These are phyloP conservation scores for Leccinum rimulosum DNA, from an alignment of 768 basidiomycete genomes.

Conservation along the genomic window DNA sequence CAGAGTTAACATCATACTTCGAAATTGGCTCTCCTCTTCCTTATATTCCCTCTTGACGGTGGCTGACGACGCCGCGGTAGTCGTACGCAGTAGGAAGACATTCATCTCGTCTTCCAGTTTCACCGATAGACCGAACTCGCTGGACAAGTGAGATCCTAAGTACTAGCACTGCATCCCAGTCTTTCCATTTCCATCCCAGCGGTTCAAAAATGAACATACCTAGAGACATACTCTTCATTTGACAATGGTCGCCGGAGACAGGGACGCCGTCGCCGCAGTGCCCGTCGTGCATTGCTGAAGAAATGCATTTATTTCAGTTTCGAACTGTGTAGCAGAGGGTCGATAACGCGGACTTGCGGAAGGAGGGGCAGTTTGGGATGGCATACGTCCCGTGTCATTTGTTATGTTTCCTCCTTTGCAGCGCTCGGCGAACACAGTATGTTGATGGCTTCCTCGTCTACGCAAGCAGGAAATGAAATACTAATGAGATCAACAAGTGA, in stretches of 20 bases:
- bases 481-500: not conserved
- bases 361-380: not conserved
- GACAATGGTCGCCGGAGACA: not conserved
- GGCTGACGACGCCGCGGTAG: not conserved
- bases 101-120: constrained; percentile 6
- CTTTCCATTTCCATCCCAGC: not conserved
- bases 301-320: not conserved
- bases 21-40: not conserved
- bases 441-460: constrained; percentile 26
- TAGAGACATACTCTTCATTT: constrained; percentile 15
- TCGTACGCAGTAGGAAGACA: not conserved
- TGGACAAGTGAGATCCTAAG: not conserved
- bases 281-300: not conserved
- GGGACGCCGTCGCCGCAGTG: not conserved
- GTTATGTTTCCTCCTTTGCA: not conserved
- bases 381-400: not conserved
- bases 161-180: not conserved
- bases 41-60: not conserved
- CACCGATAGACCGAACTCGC: not conserved
- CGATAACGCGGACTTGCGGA: constrained; percentile 2
- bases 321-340: constrained; percentile 9
- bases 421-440: constrained; percentile 6
- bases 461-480: not conserved
- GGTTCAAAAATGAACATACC: not conserved
- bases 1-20: too few relatives aligned